Base-by-base conservation (phyloP, 1,284 basidiomycete species). In the Fomitopsis pinicola region DNA sequence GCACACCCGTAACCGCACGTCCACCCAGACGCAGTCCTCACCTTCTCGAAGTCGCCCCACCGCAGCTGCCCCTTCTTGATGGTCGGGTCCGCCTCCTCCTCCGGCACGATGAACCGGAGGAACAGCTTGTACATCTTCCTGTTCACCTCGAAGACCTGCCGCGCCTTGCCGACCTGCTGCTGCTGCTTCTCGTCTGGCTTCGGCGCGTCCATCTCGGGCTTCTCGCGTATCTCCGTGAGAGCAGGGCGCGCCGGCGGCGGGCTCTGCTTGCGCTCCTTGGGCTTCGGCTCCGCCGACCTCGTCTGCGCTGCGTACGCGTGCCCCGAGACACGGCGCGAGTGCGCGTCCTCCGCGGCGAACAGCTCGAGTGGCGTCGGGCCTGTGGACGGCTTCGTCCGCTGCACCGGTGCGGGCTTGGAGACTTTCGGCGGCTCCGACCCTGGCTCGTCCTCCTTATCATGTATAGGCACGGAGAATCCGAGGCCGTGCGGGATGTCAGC, bases 51-150 rank as follows among this genome's bases (percentile, higher is more conserved):
- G 14, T 54, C 52, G 5, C 52, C 52, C 52, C 52, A 54, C 19
- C 52, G 52, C 35, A 54, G n/a, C 22, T 54, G 52, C 36, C 52
- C 52, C 19, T 54, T 54, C 36, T 54, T 54, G n/a, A 54, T 35
- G 19, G 28, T 28, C 10, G 52, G 52, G 28, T 54, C 52, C 35
- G 35, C 52, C 52, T 54, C 52, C 36, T 54, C 52, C 52, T 54
- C 52, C 4, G 52, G 52, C n/a, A 36, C n/a, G 22, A 54, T 30
- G 28, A 54, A 54, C 12, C 52, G 52, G 22, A 54, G 52, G 52
- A 54, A 54, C n/a, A 54, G 52, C 52, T 54, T 54, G 12, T 54
- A 35, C 52, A 22, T 40, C 52, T 54, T 54, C 35, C 52, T n/a
- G 35, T 40, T 54, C 14, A 54, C 52, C 35, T 54, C 52, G 36